Base-by-base conservation (phyloP, 2,329 filamentous ascomycete genomes). In the Fusarium denticulatum region DNA sequence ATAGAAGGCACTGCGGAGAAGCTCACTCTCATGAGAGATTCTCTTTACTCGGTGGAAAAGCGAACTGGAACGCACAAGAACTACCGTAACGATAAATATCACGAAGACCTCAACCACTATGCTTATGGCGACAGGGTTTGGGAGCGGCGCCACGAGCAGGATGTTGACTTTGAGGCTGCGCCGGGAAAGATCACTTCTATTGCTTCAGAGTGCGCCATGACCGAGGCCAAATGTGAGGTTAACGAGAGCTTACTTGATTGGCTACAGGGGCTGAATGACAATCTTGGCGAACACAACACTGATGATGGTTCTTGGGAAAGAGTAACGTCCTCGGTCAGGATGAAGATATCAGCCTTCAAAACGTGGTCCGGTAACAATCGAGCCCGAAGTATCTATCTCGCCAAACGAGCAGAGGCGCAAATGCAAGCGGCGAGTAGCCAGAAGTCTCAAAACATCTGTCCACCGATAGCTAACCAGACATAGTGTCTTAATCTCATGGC, bases 391-490 rank as follows among this genome's bases (percentile, higher is more conserved):
- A 20, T 52, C 16, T 52, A 52, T 34, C n/a, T 52, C 4, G 47
- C 16, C 13, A 52, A 36, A 6, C 47, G 47, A 36, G 47, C 30
- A 24, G 47, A 52, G 8, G 47, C 30, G 13, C 47, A 52, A 7
- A 36, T 52, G 30, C 47, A 52, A 36, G 47, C 47, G 20, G 46
- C 6, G 3, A 49, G 46, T 24, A 32, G 7, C 22, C 11, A 6
- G 2, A 16, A n/a, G 3, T 12, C 10, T n/a, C 4, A 16, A 30
- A n/a, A 32, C 10, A n/a, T 13, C 28, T 49, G 10, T 18, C 0
- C 10, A 49, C 28, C 0, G 1, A 3, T 5, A 24, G 47, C 47
- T 52, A 20, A 52, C 11, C 7, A 36, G n/a, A 26, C 14, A 15
- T 4, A 36, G 47, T 52, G 30, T 15, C 47, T 52, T 0, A 52